Conservation (phyloP, 495 filamentous ascomycete genomes). For the Neurospora sp. region DNA sequence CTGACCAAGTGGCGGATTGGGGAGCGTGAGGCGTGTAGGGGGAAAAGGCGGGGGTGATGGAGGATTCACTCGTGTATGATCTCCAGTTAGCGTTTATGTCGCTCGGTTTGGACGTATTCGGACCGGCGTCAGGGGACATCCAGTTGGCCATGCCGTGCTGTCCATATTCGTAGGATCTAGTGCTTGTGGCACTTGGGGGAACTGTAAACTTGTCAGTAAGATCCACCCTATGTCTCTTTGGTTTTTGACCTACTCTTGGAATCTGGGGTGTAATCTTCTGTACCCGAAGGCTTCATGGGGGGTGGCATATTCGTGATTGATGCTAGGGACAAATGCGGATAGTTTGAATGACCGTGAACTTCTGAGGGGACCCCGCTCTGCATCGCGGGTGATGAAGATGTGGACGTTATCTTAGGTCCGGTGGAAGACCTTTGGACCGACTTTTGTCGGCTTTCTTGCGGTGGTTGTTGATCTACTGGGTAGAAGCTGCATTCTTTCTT, state of each 20-base stretch:
- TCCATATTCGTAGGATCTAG: conserved; percentile 28
- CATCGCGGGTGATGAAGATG: conserved; percentile 41
- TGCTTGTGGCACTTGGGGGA: conserved; percentile 19
- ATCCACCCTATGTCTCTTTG: not conserved
- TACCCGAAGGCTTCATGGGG: conserved; percentile 31
- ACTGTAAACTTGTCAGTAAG: conserved; percentile 28
- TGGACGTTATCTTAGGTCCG: conserved; percentile 32
- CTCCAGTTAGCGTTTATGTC: conserved; percentile 29
- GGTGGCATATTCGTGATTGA: conserved; percentile 38
- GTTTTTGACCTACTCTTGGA: conserved; percentile 29
- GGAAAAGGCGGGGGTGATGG: conserved; percentile 31
- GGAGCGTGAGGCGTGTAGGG: conserved; percentile 31
- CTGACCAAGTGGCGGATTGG: conserved; percentile 30
- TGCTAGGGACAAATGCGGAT: conserved; percentile 38
- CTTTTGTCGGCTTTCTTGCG: conserved; percentile 30
- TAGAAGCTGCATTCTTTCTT: conserved; percentile 95
- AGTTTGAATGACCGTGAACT: conserved; percentile 30
- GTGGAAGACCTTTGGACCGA: conserved; percentile 28
- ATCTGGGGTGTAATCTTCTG: conserved; percentile 27
- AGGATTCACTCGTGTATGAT: conserved; percentile 28
- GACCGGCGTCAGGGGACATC: conserved; percentile 31
- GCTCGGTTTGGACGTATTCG: conserved; percentile 23
- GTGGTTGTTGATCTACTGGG: conserved; percentile 79
- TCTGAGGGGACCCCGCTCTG: conserved; percentile 33
- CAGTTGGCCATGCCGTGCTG: conserved; percentile 33